Base-by-base conservation (phyloP, 192 early-diverging fungal genomes). In the Lunasporangiospora selenospora region DNA sequence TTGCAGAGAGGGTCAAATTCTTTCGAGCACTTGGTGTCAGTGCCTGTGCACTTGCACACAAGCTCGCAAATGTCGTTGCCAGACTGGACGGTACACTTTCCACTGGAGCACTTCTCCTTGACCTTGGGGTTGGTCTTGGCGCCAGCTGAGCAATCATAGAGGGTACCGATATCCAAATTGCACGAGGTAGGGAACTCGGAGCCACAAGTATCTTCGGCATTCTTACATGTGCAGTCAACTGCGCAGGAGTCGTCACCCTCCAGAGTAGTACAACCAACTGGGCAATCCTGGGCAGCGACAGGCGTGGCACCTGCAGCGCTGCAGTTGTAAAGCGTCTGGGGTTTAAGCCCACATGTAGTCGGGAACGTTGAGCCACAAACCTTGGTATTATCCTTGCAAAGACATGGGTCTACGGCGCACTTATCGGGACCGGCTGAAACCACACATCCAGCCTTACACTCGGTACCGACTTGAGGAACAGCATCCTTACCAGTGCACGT, bases 91-190 rank as follows among this genome's bases (percentile, higher is more conserved):
- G n/a, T n/a, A n/a, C n/a, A n/a, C n/a, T n/a, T n/a, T n/a, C n/a
- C n/a, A n/a, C n/a, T n/a, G n/a, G n/a, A n/a, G n/a, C n/a, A n/a
- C n/a, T n/a, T n/a, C n/a, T n/a, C n/a, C n/a, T n/a, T n/a, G n/a
- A n/a, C n/a, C n/a, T n/a, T n/a, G n/a, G n/a, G n/a, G n/a, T n/a
- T n/a, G n/a, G 59, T 37, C 4, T 30, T 27, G 4, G 16, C 26
- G 11, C 59, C 59, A 23, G 19, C 16, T 4, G 48, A 49, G 29
- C 50, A 59, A 37, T 39, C 7, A 16, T 59, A 59, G 46, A 59
- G 7, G 6, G n/a, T 29, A 10, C 11, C 24, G 11, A 7, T 26
- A 21, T 51, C 39, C 11, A 30, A 27, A 2, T 33, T 42, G 39
- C 59, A 43, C 4, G 8, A 1, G 9, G 7, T 33, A 36, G 40